Evolutionary conservation across 805 yeast genomes (phyloP), one percentile per base, ranked within the genome.

Genomic region (Candida suzukii): DNA sequence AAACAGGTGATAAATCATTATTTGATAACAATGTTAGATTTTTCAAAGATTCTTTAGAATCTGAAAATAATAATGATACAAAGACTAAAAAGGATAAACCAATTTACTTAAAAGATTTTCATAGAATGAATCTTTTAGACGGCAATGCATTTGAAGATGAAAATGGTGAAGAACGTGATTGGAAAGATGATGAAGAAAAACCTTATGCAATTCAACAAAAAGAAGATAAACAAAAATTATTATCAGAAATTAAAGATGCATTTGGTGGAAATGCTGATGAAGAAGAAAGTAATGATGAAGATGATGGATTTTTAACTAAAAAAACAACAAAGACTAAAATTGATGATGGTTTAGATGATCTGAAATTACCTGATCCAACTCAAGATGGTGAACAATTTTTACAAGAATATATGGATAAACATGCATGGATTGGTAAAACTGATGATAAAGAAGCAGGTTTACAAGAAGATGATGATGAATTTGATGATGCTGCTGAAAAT

Each of bases 401-500:
- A 43, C 70, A 75, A 35, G 84, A 82, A 6, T 93, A 81, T 56
- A 68, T 91, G 41, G 74, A 72, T 44, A 74, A 73, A 40, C 88
- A 83, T 50, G 96, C 96, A 0, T 93, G 99, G 99, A 76, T 88
- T 41, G 95, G 96, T 28, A 73, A 71, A 39, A 68, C 76, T 39
- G 76, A 76, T 40, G 87, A 82, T 48, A 76, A 74, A 49, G 70
- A 70, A 50, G 63, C 57, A 28, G 54, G 52, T n/a, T 60, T 71
- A 49, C 70, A 72, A 27, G 86, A 76, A 42, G 88, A 80, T 44
- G 95, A 88, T 52, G 91, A 83, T 37, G 93, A 85, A 41, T 90
- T 90, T 55, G 97, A 91, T 38, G 85, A 87, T 34, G 93, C 95
- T 2, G 96, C 84, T 6, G 99, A 93, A 52, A 69, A 78, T 54